Evolutionary conservation across 768 basidiomycete genomes (phyloP), one percentile per base, ranked within the genome.

Genomic region (Wakefieldia striispora): DNA sequence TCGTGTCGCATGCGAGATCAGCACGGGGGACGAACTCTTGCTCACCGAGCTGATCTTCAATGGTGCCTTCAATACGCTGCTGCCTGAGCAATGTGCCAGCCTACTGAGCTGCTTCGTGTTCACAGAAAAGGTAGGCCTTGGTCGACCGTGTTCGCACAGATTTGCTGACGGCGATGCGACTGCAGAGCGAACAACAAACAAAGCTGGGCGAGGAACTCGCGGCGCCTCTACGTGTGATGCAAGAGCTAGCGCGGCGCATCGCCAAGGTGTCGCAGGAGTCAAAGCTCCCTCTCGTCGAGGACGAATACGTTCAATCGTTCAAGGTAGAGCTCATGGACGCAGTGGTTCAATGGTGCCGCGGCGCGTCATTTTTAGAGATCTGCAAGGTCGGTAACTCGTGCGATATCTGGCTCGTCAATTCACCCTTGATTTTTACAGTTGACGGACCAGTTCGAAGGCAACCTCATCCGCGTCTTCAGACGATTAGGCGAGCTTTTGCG

Each of bases 321-420:
- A 98, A 97, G 70, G 91, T 97, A 17, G 95, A 97, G 63, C 82
- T 99, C 43, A 99, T 98, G 94, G 97, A 98, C 56, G 91, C 91
- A 1, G 97, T 98, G 10, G 78, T 93, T 31, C 89, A 93, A 53
- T 99, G 97, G 97, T 98, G 95, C 72, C 84, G 91, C n/a, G 97
- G 97, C 4, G 91, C 94, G 14, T 91, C 91, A 23, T 99, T 99
- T 70, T 76, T 88, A 1, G 95, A 99, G 21, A 93, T 97, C 48
- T 93, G 91, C 80, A 97, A 97, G 82, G 95, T 90, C 35, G 9
- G 50, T 55, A n/a, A 17, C 27, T 38, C 17, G 4, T 37, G 14
- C 44, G 17, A 21, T 14, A 38, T 14, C 45, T 8, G 20, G 29
- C 34, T 44, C 10, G 45, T 27, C 27, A 23, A 38, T 45, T 57